Base-by-base conservation (phyloP, 441 rosid species). In the Populus trichocarpa region DNA sequence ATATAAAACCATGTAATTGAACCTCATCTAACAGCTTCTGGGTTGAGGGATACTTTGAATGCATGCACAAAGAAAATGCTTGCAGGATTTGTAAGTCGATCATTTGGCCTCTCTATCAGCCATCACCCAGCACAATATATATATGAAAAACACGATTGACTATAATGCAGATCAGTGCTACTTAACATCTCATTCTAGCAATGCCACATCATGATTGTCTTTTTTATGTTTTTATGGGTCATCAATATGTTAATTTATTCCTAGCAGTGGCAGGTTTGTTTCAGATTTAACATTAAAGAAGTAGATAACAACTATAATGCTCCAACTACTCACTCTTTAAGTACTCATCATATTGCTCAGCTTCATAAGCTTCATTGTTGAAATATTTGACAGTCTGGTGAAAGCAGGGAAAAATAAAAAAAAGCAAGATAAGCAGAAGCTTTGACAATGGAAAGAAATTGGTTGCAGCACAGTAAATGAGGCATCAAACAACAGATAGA, bases 371-470 rank as follows among this genome's bases (percentile, higher is more conserved):
- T 90, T 25, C 25, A n/a, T n/a, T n/a, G n/a, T n/a, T n/a, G n/a
- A n/a, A n/a, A n/a, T n/a, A n/a, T n/a, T n/a, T 96, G 78, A 96
- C 98, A 61, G 99, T 96, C 91, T 94, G 91, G 76, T 16, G 7
- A 80, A 81, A 57, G 71, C 69, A 66, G 10, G 26, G n/a, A 67
- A 76, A 66, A 22, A 83, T 73, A 23, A 9, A 74, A 80, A 25
- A 69, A 69, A 35, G 67, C 61, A 75, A 53, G 73, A 79, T 81
- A 74, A 46, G 68, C n/a, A 25, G 38, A 42, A 50, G 71, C 50
- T 64, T 70, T 71, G 63, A 72, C 25, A 61, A 63, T 16, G 26
- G 36, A n/a, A 28, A 36, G 70, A 69, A 36, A 26, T 28, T 9
- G 16, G 25, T 36, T 12, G 28, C 4, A 23, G 18, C 57, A 13